These are phyloP conservation scores for Kwoniella sp. DNA, from an alignment of 768 basidiomycete species.

Conservation along the genomic window DNA sequence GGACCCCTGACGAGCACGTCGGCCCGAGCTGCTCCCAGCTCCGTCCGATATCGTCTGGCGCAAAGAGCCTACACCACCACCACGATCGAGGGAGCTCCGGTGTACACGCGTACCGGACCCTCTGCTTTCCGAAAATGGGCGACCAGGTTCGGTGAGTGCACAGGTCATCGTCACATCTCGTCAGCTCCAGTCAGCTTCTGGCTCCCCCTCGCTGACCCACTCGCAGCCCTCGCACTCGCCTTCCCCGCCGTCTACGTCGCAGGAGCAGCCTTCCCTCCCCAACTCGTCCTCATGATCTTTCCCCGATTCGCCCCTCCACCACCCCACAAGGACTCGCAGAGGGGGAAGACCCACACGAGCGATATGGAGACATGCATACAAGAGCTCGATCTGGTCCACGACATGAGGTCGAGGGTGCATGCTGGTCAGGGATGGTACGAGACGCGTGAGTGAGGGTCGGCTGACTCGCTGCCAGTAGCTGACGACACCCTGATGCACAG, in stretches of 20 bases:
- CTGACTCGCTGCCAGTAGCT: neutral
- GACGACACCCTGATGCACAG: slow-evolving; percentile 19
- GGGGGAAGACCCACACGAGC: slow-evolving; percentile 59
- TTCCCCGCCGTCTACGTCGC: slow-evolving; percentile 41
- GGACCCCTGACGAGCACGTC: no score
- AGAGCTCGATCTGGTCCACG: slow-evolving; percentile 59
- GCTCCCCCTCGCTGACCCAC: neutral
- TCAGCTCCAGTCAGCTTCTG: neutral
- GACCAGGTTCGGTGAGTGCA: slow-evolving; percentile 25
- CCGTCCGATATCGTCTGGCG: no score
- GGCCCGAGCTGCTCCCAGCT: no score
- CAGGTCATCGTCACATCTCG: neutral
- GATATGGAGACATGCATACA: slow-evolving; percentile 68
- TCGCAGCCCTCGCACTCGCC: slow-evolving; percentile 31
- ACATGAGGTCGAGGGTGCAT: slow-evolving; percentile 53
- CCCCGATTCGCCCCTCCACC: slow-evolving; percentile 75
- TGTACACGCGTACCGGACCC: slow-evolving; percentile 9
- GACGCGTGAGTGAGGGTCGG: slow-evolving; percentile 37
- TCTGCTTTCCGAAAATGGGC: slow-evolving; percentile 34
- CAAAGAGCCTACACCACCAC: neutral
- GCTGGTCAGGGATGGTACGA: slow-evolving; percentile 48
- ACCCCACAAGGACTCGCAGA: slow-evolving; percentile 58
- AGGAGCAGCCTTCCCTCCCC: slow-evolving; percentile 44
- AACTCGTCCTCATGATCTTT: slow-evolving; percentile 58
- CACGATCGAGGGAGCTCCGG: no score